A percentile compares a stretch with the other conserved stretches of the same genome.
phyloP scores from a whole-genome alignment of 192 early-diverging fungal genomes.

The Rhizophlyctis rosea region DNA sequence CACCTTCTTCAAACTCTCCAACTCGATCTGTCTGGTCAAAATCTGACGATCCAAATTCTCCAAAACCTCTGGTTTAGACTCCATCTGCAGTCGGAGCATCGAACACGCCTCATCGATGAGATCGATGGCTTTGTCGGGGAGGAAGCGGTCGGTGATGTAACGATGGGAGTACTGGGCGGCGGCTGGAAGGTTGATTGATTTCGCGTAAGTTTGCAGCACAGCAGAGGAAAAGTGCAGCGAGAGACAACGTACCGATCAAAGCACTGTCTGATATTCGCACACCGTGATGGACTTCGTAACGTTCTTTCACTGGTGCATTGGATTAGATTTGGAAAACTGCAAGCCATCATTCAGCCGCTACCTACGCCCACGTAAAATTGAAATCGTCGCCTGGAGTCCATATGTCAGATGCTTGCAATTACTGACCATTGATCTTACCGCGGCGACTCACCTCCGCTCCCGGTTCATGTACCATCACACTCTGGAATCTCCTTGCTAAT shows the following conservation, averaged over 20 bases:
- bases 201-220: too few species aligned
- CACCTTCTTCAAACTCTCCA: slow-evolving; percentile 74
- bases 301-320: slow-evolving; percentile 44
- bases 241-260: too few species aligned
- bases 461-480: slow-evolving; percentile 58
- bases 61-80: slow-evolving; percentile 85
- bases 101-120: slow-evolving; percentile 86
- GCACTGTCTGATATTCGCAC: slow-evolving; percentile 60
- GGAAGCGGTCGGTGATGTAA: slow-evolving; percentile 62
- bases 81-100: slow-evolving; percentile 81
- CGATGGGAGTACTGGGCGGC: slow-evolving; percentile 61
- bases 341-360: background rate
- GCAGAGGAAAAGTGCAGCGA: too few species aligned
- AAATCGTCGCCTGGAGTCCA: slow-evolving; percentile 63
- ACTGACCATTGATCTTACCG: too few species aligned
- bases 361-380: slow-evolving; percentile 56
- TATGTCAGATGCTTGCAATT: too few species aligned
- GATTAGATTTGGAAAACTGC: background rate
- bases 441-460: too few species aligned
- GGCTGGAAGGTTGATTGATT: too few species aligned
- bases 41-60: slow-evolving; percentile 79
- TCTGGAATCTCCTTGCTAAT: slow-evolving; percentile 64
- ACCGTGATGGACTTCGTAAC: slow-evolving; percentile 67
- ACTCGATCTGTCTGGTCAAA: slow-evolving; percentile 84
- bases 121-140: slow-evolving; percentile 71